Percentiles rank a stretch among this genome's conserved stretches.
These are phyloP conservation scores for Ceratobasidium sp. DNA, from an alignment of 1,284 basidiomycete genomes.

Conservation along the genomic window DNA sequence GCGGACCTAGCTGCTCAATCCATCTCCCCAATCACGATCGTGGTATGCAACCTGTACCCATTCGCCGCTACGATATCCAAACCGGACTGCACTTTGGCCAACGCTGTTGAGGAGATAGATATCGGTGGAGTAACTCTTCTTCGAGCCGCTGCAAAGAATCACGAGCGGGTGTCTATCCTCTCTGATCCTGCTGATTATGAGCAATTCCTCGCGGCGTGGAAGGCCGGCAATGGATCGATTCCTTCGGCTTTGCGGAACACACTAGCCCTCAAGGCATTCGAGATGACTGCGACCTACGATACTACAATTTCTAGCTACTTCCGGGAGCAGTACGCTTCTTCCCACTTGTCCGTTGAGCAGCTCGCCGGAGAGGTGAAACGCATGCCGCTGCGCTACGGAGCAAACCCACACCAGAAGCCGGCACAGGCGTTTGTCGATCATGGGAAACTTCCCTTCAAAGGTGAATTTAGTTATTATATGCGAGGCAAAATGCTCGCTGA, in stretches of 20 bases:
- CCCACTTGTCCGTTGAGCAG: conserved; percentile 71
- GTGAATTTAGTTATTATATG: conserved; percentile 58
- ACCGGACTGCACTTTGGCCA: conserved; percentile 88
- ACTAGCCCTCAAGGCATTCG: conserved; percentile 97
- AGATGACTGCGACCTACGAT: conserved; percentile 95
- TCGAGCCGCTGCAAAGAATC: conserved; percentile 98
- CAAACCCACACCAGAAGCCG: conserved; percentile 99
- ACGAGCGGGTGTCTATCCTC: conserved; percentile 90
- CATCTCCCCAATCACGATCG: conserved; percentile 91
- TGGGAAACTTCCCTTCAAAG: conserved; percentile 93
- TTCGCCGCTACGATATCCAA: conserved; percentile 92
- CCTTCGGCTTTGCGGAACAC: conserved; percentile 77
- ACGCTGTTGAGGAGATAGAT: conserved; percentile 98
- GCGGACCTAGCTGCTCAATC: conserved; percentile 81
- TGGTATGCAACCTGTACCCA: conserved; percentile 99
- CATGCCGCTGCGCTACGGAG: conserved; percentile 91
- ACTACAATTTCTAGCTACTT: conserved; percentile 97
- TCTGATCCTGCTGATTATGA: conserved; percentile 95
- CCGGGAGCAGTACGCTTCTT: conserved; percentile 92
- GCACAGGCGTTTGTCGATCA: conserved; percentile 95
- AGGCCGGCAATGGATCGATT: conserved; percentile 72
- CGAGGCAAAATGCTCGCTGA: conserved; percentile 7
- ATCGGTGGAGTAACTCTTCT: conserved; percentile 98
- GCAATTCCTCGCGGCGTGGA: conserved; percentile 83
- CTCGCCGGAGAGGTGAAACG: conserved; percentile 81